Evolutionary conservation across 441 rosid genomes (phyloP), one percentile per base, ranked within the genome.

Genomic region (Mallotus japonicus): DNA sequence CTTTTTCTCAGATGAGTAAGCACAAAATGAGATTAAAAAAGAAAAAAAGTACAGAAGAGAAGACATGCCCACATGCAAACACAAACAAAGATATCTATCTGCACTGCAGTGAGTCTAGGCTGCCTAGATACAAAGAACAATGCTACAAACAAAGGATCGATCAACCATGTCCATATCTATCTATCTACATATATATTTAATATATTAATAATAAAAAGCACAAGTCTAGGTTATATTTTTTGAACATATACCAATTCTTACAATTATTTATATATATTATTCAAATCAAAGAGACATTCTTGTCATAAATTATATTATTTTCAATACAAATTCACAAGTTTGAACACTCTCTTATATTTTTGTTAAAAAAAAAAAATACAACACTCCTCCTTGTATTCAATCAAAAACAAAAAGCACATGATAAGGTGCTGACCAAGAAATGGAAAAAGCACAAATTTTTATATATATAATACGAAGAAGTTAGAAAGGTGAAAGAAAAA

Each of bases 1-100:
- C 40, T 67, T 50, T 67, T 22, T 24, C 73, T 53, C 24, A 22
- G 28, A 14, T 22, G 19, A 54, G 53, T 19, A 67, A 67, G 13
- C 22, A 47, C 67, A 62, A 59, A 50, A 74, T 20, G 46, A 56
- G 37, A 44, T 64, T 0, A 32, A 12, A 28, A 28, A 28, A 28
- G 32, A 28, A 37, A 37, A 51, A 28, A 19, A 6, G 28, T 37
- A 16, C 11, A 6, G 22, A 5, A 60, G 15, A 44, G 24, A 15
- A 63, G 44, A 66, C 57, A 73, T 8, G 44, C 40, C 6, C 76
- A 73, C 75, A 63, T 72, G 69, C 69, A 53, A 37, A 65, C 5
- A 32, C 44, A 57, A 4, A 58, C 13, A 1, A 44, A 17, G 17
- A 24, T 51, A 22, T 16, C 37, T 55, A 22, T 16, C 20, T 55